Conservation (phyloP, 2,329 filamentous ascomycete genomes). For the Rhynchosporium agropyri region DNA sequence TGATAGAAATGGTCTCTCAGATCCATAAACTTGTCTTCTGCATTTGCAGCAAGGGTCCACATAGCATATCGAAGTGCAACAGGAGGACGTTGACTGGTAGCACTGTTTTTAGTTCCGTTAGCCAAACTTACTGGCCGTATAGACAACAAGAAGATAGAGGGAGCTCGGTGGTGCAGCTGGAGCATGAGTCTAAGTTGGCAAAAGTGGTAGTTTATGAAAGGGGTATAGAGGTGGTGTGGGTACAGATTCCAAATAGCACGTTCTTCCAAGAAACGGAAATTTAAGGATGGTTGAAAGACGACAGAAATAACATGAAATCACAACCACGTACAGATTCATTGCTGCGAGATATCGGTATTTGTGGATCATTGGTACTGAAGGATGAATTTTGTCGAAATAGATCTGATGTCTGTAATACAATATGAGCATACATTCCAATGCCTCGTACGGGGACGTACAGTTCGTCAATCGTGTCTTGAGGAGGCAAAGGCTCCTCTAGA, state of each 20-base stretch:
- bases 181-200: neutral
- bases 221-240: neutral
- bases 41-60: conserved; percentile 90
- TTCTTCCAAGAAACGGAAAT: neutral
- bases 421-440: conserved; percentile 20
- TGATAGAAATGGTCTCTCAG: conserved; percentile 89
- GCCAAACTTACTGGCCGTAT: neutral
- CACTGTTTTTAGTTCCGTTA: conserved; percentile 46
- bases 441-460: conserved; percentile 54
- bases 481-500: conserved; percentile 68
- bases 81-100: conserved; percentile 83
- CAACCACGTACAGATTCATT: conserved; percentile 69
- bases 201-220: neutral
- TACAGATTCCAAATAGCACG: neutral
- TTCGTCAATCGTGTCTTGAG: conserved; percentile 75
- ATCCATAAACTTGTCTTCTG: conserved; percentile 77
- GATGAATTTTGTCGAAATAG: conserved; percentile 90
- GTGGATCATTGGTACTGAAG: conserved; percentile 86
- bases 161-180: neutral
- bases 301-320: neutral
- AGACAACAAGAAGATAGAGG: neutral
- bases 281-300: neutral
- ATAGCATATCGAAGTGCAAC: conserved; percentile 90
- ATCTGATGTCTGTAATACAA: conserved; percentile 64
- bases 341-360: conserved; percentile 83